Evolutionary conservation across 1,139 yeast genomes (phyloP).

Genomic region (Magnusiomyces ingens): DNA sequence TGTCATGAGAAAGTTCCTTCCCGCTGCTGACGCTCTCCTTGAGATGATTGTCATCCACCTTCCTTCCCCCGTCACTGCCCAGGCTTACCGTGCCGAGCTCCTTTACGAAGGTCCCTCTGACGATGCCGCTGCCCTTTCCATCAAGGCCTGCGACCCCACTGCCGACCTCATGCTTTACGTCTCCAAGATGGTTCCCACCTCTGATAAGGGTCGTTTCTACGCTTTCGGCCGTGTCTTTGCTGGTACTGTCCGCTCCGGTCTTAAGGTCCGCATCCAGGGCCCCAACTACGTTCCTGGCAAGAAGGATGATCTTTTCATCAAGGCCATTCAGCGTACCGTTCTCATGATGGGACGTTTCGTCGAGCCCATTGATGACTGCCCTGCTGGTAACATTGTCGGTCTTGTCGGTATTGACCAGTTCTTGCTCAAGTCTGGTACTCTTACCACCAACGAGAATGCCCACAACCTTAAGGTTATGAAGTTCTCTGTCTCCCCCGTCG

Average conservation of each 20-base stretch:
- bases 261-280: conserved; percentile 99
- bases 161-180: conserved; percentile 99
- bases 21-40: conserved; percentile 99
- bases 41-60: conserved; percentile 98
- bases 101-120: conserved; percentile 99
- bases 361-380: conserved; percentile 98
- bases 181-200: conserved; percentile 99
- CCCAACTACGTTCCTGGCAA: conserved; percentile 98
- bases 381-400: conserved; percentile 99
- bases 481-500: conserved; percentile 99
- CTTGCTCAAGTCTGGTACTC: conserved; percentile 98
- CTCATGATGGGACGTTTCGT: conserved; percentile 99
- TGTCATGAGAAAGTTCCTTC: conserved; percentile 99
- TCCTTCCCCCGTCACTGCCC: conserved; percentile 99
- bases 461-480: conserved; percentile 99
- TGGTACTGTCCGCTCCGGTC: conserved; percentile 98
- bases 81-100: conserved; percentile 97
- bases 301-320: conserved; percentile 95
- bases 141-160: conserved; percentile 97
- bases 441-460: conserved; percentile 92
- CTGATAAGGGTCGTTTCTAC: conserved; percentile 99
- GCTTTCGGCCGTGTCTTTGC: conserved; percentile 99
- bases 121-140: conserved; percentile 84
- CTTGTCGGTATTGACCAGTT: conserved; percentile 99
- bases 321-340: conserved; percentile 98